Conservation (phyloP, 148 eudicot genomes). For the Camellia japonica region DNA sequence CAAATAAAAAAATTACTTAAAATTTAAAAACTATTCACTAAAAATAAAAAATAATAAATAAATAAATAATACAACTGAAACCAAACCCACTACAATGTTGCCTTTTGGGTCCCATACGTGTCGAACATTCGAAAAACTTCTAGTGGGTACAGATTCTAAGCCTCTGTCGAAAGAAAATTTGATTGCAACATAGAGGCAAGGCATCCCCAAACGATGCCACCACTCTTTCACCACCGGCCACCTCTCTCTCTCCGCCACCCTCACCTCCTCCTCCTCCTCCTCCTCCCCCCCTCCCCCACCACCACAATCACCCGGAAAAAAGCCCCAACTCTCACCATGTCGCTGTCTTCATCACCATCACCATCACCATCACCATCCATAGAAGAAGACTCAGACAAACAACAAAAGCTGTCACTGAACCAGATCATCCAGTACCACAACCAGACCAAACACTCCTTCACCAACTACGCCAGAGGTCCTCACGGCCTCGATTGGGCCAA, state of each 20-base stretch:
- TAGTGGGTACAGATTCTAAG: background rate
- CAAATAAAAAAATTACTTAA: no score
- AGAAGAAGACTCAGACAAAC: constrained; percentile 11
- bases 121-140: constrained; percentile 15
- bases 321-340: constrained; percentile 38
- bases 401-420: constrained; percentile 26
- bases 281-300: constrained; percentile 17
- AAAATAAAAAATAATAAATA: no score
- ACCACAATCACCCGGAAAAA: constrained; percentile 10
- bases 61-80: no score
- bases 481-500: constrained; percentile 86
- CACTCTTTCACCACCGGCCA: constrained; percentile 19
- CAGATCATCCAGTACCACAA: constrained; percentile 65
- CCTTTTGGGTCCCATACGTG: background rate
- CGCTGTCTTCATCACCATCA: constrained; percentile 48
- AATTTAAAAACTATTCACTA: no score
- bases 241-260: constrained; percentile 18
- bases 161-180: background rate
- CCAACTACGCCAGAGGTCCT: constrained; percentile 56
- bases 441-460: constrained; percentile 84
- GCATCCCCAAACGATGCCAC: constrained; percentile 16
- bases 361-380: constrained; percentile 35
- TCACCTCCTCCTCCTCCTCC: constrained; percentile 23
- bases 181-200: background rate
- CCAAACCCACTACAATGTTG: no score